phyloP scores from a whole-genome alignment of 2,329 filamentous ascomycete genomes.

The Diaporthe velutina region DNA sequence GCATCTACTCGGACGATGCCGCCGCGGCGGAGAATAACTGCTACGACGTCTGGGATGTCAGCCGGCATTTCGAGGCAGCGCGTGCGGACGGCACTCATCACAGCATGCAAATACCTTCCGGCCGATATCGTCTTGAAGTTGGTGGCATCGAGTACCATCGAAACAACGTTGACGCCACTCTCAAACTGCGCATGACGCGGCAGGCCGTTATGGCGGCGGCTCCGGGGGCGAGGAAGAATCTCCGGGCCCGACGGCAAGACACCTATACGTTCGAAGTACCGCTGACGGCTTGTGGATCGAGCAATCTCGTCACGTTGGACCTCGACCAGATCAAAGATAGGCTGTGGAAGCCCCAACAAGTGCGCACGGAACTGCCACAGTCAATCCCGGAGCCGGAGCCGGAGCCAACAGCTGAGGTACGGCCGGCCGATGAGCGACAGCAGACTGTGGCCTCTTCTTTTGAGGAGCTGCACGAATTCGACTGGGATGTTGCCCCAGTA shows the following conservation, averaged over 20 bases:
- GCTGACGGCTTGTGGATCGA: neutral
- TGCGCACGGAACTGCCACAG: neutral
- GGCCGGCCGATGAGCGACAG: neutral
- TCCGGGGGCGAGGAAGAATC: neutral
- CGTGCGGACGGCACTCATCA: neutral
- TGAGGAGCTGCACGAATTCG: neutral
- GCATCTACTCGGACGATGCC: neutral
- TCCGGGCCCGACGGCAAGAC: neutral
- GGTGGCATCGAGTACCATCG: neutral
- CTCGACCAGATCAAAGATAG: neutral
- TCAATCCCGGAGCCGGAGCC: neutral
- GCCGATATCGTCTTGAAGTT: neutral
- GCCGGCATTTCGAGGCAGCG: neutral
- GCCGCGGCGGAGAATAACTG: neutral
- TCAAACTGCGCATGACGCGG: neutral
- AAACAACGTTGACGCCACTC: neutral
- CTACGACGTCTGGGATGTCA: conserved; percentile 4
- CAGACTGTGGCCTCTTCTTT: neutral
- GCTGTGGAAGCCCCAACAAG: neutral
- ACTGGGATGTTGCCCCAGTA: neutral
- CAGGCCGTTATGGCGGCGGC: neutral
- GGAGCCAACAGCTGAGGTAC: neutral
- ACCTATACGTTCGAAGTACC: neutral
- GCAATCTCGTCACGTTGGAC: neutral
- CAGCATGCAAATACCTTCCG: neutral